phyloP scores from a whole-genome alignment of 495 filamentous ascomycete genomes.

The Daldinia bambusicola region DNA sequence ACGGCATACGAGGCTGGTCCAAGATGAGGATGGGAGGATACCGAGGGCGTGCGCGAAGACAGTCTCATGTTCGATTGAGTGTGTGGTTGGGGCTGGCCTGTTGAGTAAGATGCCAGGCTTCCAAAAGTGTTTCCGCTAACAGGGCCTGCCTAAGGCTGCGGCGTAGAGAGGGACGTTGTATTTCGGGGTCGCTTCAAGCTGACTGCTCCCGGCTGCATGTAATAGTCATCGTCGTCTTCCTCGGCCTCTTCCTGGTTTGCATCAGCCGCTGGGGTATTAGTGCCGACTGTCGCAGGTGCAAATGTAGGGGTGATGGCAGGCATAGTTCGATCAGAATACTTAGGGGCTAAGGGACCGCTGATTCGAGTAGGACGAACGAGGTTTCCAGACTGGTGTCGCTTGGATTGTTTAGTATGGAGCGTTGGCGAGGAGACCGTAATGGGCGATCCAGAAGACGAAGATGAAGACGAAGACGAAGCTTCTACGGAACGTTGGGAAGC shows the following conservation, averaged over 20 bases:
- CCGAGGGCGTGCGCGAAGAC: not conserved
- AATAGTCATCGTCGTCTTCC: not conserved
- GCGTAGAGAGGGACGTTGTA: conserved; percentile 33
- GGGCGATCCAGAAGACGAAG: not conserved
- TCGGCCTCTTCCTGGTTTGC: not conserved
- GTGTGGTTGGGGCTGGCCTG: not conserved
- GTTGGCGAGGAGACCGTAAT: not conserved
- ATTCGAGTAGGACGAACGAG: not conserved
- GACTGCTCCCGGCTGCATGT: not conserved
- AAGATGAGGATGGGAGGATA: not conserved
- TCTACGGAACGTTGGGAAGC: not conserved
- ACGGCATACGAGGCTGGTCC: not conserved
- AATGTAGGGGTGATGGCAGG: not conserved
- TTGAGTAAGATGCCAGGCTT: not conserved
- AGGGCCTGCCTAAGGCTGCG: conserved; percentile 36
- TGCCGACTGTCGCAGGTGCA: not conserved
- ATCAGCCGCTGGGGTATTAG: not conserved
- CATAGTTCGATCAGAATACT: not conserved
- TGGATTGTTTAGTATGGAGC: not conserved
- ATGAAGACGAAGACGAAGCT: not conserved
- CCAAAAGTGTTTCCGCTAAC: conserved; percentile 7
- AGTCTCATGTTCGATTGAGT: not conserved
- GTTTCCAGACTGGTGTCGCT: not conserved
- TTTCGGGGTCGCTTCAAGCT: conserved; percentile 5
- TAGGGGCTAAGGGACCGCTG: not conserved